Evolutionary conservation across 257 asterid species (phyloP).

Genomic region (Solanum lycopersicoides): DNA sequence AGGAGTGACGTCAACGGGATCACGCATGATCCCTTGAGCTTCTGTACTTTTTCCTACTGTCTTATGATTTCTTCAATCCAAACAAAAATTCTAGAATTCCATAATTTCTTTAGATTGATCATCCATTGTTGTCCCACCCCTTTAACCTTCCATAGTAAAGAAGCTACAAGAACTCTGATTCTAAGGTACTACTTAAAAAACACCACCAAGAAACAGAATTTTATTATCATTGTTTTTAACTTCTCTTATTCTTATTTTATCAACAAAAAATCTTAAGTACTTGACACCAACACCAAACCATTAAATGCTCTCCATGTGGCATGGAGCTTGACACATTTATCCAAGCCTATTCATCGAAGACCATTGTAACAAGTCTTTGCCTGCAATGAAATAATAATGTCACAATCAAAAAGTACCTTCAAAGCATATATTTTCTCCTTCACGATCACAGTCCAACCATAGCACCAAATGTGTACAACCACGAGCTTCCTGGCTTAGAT

Average conservation of each 20-base stretch:
- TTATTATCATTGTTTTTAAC: neutral
- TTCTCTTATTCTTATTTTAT: neutral
- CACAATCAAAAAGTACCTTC: slow-evolving; percentile 46
- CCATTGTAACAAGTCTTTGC: neutral
- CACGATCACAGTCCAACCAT: slow-evolving; percentile 97
- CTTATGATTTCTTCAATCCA: neutral
- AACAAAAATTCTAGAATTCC: neutral
- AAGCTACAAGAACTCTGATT: neutral
- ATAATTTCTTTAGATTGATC: neutral
- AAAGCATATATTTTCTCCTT: slow-evolving; percentile 96
- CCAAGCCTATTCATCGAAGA: neutral
- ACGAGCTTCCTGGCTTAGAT: slow-evolving; percentile 84
- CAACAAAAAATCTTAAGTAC: neutral
- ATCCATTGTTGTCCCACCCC: neutral
- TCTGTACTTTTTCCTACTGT: neutral
- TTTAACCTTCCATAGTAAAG: neutral
- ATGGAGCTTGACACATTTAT: neutral
- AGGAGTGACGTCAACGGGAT: neutral
- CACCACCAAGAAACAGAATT: neutral
- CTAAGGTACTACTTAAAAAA: neutral
- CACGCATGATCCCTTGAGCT: neutral
- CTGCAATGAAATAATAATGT: neutral
- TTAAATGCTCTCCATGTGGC: neutral
- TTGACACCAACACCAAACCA: neutral
- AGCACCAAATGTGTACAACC: slow-evolving; percentile 70